Evolutionary conservation across 495 filamentous ascomycete species (phyloP).

Genomic region (Xylaria curta): DNA sequence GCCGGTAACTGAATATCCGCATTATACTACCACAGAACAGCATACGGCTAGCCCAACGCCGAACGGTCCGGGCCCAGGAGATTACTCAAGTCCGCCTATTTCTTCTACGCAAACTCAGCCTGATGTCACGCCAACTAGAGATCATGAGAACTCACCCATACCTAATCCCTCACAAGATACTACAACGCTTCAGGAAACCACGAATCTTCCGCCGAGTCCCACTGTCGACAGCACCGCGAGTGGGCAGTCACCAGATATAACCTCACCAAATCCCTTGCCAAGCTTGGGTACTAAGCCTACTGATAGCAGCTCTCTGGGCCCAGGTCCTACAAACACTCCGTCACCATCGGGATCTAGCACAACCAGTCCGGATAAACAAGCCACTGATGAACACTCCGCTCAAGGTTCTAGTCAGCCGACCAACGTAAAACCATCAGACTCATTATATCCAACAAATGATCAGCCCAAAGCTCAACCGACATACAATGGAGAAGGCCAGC

Average conservation of each 20-base stretch:
- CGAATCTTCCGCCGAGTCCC: background rate
- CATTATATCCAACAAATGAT: background rate
- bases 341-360: background rate
- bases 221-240: background rate
- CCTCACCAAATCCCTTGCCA: background rate
- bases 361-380: background rate
- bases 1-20: background rate
- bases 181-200: background rate
- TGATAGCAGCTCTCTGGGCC: too few species aligned
- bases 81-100: background rate
- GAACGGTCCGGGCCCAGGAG: background rate
- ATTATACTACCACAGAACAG: constrained; percentile 3
- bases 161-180: background rate
- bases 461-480: constrained; percentile 10
- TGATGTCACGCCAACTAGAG: background rate
- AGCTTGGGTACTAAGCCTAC: background rate
- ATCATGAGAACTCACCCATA: background rate
- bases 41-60: background rate
- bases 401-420: background rate
- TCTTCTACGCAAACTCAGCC: background rate
- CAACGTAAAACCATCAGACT: background rate
- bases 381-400: background rate
- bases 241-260: background rate
- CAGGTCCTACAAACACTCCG: background rate
- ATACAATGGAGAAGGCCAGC: background rate